Evolutionary conservation across 148 eudicot genomes (phyloP).

Genomic region (Diospyros lotus): DNA sequence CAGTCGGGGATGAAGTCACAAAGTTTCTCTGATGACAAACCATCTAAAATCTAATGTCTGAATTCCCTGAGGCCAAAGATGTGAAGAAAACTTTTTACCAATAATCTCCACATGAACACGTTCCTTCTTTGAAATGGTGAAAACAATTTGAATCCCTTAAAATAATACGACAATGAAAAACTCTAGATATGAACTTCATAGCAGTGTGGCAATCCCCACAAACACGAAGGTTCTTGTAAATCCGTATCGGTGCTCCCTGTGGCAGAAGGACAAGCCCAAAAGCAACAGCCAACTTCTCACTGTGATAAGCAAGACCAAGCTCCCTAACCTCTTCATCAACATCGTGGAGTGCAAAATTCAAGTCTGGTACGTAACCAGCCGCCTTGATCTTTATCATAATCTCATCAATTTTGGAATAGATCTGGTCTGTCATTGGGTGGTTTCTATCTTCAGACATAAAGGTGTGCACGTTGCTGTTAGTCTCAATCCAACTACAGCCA

Average conservation of each 20-base stretch:
- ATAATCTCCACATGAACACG: slow-evolving; percentile 59
- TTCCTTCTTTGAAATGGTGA: slow-evolving; percentile 59
- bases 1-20: neutral
- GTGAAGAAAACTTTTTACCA: slow-evolving; percentile 31
- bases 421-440: slow-evolving; percentile 29
- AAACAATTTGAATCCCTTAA: slow-evolving; percentile 64
- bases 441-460: slow-evolving; percentile 60
- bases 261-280: slow-evolving; percentile 60
- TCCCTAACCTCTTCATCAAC: slow-evolving; percentile 60
- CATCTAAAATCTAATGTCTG: neutral
- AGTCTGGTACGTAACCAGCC: slow-evolving; percentile 63
- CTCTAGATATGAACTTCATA: slow-evolving; percentile 54
- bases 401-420: slow-evolving; percentile 56
- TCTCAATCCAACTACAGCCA: slow-evolving; percentile 70
- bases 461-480: slow-evolving; percentile 50
- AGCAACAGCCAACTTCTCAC: slow-evolving; percentile 87
- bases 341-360: slow-evolving; percentile 61
- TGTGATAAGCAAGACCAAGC: slow-evolving; percentile 61
- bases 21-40: neutral
- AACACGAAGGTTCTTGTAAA: slow-evolving; percentile 64
- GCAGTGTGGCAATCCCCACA: slow-evolving; percentile 86
- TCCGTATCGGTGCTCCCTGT: slow-evolving; percentile 44
- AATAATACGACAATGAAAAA: slow-evolving; percentile 37
- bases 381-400: slow-evolving; percentile 41
- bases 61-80: neutral